Base-by-base conservation (phyloP, 73 alveolate species). In the Breviolum minutum region DNA sequence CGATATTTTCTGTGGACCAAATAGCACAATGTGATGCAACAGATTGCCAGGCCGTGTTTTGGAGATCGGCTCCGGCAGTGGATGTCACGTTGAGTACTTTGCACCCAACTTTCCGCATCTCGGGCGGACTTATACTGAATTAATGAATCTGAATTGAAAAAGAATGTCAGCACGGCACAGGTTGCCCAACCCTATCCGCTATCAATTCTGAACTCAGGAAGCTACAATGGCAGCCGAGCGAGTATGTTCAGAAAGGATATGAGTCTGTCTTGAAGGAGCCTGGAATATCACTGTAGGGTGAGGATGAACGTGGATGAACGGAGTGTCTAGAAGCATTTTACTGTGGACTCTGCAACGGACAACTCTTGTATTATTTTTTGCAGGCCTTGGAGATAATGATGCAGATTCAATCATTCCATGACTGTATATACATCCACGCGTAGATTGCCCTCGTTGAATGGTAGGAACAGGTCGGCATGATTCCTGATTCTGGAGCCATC, bases 51-150 rank as follows among this genome's bases (percentile, higher is more conserved):
- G 96, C 22, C 71, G 30, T 16, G 96, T 89, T 19, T 79, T 89
- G 96, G 96, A 89, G 81, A 89, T 89, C 13, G 96, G 76, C 2
- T 89, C 96, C 22, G 96, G 96, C 54, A 89, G 96, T 27, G 96
- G 96, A 69, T 89, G 96, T 26, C 96, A 89, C 87, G 87, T 62
- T 11, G 96, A 89, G 96, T 71, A 68, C 73, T 89, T 89, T 29
- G 96, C 96, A n/a, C 83, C 87, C 12, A 73, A 40, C 74, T 70
- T 89, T n/a, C 96, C 96, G 96, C 60, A 29, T 16, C 96, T 70
- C 83, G 27, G 71, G n/a, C 0, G 74, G 48, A 83, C 17, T 14
- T 14, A 22, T 68, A 68, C 1, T 68, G 77, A 14, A 68, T 17
- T 17, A 17, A 14, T 14, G 6, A 68, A 17, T 68, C 3, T 40